A percentile compares a stretch with the other conserved stretches of the same genome.
phyloP scores from a whole-genome alignment of 1,284 basidiomycete genomes.

The Marasmius tenuissimus region DNA sequence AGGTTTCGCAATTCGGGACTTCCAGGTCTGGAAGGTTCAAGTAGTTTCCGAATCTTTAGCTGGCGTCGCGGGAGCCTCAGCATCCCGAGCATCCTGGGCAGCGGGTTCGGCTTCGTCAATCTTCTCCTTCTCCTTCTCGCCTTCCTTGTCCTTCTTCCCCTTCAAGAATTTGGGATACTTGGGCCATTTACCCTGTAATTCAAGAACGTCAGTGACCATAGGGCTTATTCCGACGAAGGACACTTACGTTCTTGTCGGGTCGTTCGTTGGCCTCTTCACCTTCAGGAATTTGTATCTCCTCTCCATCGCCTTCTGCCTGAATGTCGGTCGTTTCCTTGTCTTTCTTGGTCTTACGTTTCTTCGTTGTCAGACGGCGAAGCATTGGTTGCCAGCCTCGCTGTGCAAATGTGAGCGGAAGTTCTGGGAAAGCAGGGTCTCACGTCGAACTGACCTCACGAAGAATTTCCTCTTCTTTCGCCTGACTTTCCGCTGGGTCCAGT shows the following conservation, averaged over 20 bases:
- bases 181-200: neutral
- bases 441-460: conserved; percentile 8
- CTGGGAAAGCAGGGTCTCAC: neutral
- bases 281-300: conserved; percentile 12
- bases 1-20: no score
- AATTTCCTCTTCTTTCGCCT: conserved; percentile 11
- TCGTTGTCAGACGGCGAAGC: conserved; percentile 9
- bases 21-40: no score
- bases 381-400: conserved; percentile 12
- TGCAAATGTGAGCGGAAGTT: neutral
- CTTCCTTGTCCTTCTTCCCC: neutral
- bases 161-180: neutral
- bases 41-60: neutral
- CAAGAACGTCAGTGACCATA: neutral
- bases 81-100: neutral
- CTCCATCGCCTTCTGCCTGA: conserved; percentile 11
- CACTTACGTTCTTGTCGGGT: conserved; percentile 4
- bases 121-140: neutral
- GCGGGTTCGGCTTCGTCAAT: neutral
- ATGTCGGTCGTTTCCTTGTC: conserved; percentile 7
- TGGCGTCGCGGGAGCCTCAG: neutral
- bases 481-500: neutral
- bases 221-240: neutral
- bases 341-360: neutral
- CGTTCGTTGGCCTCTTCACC: conserved; percentile 10